These are phyloP conservation scores for Sinapis alba DNA, from an alignment of 441 rosid genomes.

Conservation along the genomic window DNA sequence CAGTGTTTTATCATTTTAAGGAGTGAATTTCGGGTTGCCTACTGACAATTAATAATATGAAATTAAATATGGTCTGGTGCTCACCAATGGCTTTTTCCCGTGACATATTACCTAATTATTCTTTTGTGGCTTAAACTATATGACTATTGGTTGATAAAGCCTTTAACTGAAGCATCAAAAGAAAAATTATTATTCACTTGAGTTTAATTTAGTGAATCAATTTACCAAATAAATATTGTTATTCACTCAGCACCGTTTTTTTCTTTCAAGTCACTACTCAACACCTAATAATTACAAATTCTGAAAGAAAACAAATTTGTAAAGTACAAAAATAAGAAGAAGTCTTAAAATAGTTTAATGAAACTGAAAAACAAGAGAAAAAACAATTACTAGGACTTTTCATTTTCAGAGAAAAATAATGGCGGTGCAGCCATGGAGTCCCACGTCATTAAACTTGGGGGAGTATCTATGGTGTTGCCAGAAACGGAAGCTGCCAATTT, in stretches of 20 bases:
- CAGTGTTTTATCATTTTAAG: slow-evolving; percentile 20
- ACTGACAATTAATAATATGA: neutral
- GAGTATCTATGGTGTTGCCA: slow-evolving; percentile 27
- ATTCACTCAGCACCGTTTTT: slow-evolving; percentile 13
- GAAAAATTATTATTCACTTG: neutral
- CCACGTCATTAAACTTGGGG: slow-evolving; percentile 26
- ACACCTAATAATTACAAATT: slow-evolving; percentile 24
- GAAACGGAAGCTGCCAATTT: slow-evolving; percentile 37
- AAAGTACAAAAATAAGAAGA: slow-evolving; percentile 14
- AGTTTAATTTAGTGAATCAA: neutral
- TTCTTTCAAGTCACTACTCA: slow-evolving; percentile 3
- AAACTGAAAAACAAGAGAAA: neutral
- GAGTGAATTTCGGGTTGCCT: slow-evolving; percentile 24
- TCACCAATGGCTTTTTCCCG: slow-evolving; percentile 19
- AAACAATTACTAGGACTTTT: neutral
- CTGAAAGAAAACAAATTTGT: neutral
- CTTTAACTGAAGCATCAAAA: slow-evolving; percentile 6
- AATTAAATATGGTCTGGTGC: slow-evolving; percentile 32
- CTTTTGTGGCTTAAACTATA: slow-evolving; percentile 16
- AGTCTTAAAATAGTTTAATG: neutral
- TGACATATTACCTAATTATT: slow-evolving; percentile 32
- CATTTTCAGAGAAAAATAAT: neutral
- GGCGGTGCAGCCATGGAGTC: slow-evolving; percentile 31
- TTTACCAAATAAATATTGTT: slow-evolving; percentile 9
- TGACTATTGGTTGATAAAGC: slow-evolving; percentile 22